Evolutionary conservation across 2,329 filamentous ascomycete genomes (phyloP).

Genomic region (Basipetospora chlamydospora): DNA sequence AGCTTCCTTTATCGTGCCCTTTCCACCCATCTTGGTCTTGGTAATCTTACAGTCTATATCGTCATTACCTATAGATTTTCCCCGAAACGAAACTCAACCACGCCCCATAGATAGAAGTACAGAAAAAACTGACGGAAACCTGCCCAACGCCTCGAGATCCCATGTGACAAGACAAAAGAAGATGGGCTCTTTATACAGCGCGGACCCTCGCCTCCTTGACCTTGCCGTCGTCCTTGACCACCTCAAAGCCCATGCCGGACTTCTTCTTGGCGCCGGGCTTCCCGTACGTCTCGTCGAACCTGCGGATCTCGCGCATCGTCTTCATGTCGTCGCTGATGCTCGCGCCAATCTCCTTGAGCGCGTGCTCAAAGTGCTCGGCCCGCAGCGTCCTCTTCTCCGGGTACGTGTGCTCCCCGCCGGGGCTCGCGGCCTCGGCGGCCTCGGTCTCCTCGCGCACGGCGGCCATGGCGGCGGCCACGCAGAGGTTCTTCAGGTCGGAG

Average conservation of each 20-base stretch:
- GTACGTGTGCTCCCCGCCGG: conserved; percentile 26
- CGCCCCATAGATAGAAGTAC: neutral
- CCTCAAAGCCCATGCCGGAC: conserved; percentile 44
- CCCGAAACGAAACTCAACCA: no score
- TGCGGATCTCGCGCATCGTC: conserved; percentile 69
- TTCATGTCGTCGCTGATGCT: conserved; percentile 92
- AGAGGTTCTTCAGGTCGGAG: conserved; percentile 71
- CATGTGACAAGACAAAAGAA: no score
- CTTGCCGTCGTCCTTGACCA: conserved; percentile 21
- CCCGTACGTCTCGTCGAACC: conserved; percentile 82
- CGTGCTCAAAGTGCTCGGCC: conserved; percentile 65
- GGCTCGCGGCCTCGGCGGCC: conserved; percentile 16
- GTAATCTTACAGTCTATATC: conserved; percentile 5
- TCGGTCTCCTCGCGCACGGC: conserved; percentile 61
- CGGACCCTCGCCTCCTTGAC: conserved; percentile 32
- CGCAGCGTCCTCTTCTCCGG: conserved; percentile 43
- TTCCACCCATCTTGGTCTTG: no score
- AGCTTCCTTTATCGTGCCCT: no score
- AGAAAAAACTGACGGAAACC: neutral
- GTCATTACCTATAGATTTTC: neutral
- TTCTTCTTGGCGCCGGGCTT: conserved; percentile 45
- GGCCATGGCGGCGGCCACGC: conserved; percentile 64
- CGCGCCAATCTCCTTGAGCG: conserved; percentile 75
- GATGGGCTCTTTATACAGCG: neutral
- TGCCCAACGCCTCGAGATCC: no score